Conservation (phyloP, 352 stramenopile genomes). For the Pythium aphanidermatum region DNA sequence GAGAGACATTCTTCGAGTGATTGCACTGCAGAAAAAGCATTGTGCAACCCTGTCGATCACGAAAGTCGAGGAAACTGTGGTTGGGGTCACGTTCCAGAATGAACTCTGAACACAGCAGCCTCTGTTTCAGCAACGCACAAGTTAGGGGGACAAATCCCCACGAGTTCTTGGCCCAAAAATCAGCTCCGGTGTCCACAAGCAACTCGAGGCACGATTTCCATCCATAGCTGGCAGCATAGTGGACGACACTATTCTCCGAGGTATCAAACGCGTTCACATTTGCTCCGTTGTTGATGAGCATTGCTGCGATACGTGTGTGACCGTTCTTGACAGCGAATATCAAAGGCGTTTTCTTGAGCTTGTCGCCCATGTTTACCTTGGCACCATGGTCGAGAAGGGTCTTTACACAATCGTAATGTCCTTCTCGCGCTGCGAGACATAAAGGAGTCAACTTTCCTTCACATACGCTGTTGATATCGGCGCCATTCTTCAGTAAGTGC, state of each 20-base stretch:
- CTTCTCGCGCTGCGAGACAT: constrained; percentile 47
- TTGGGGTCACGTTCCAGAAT: constrained; percentile 56
- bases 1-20: constrained; percentile 49
- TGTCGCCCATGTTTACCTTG: constrained; percentile 58
- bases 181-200: constrained; percentile 41
- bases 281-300: constrained; percentile 59
- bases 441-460: constrained; percentile 51
- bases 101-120: constrained; percentile 43
- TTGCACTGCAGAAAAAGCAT: constrained; percentile 81
- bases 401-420: constrained; percentile 50
- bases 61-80: constrained; percentile 62
- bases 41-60: constrained; percentile 61
- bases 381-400: constrained; percentile 43
- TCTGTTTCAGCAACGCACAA: constrained; percentile 63
- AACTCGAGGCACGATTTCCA: constrained; percentile 64
- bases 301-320: constrained; percentile 35
- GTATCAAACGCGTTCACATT: constrained; percentile 77
- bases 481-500: constrained; percentile 43
- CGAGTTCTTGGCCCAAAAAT: constrained; percentile 64
- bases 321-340: constrained; percentile 78
- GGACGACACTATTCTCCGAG: constrained; percentile 66
- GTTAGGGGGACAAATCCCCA: constrained; percentile 73
- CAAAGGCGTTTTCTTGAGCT: constrained; percentile 73
- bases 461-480: constrained; percentile 43
- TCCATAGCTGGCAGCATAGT: constrained; percentile 74